Base-by-base conservation (phyloP, 768 basidiomycete genomes). In the Lactarius hatsudake region DNA sequence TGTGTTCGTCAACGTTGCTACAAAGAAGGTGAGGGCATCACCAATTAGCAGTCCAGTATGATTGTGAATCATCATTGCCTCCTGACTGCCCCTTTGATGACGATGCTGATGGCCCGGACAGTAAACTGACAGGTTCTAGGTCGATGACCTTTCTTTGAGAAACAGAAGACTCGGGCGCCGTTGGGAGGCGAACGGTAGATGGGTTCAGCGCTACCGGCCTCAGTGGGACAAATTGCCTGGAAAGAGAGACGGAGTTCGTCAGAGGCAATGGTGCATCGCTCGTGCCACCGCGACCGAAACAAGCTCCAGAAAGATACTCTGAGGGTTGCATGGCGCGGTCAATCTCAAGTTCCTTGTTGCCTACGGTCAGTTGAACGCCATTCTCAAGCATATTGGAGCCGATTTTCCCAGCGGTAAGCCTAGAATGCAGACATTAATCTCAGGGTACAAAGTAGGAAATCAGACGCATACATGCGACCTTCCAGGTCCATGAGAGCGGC, bases 41-140 rank as follows among this genome's bases (percentile, higher is more conserved):
- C 90, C 90, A 90, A 72, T 88, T 88, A 18, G 83, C 90, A 12
- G 84, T 83, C 89, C 90, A 92, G 72, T 81, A 83, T 18, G 80
- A 79, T 51, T 79, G 74, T 20, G 30, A 26, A 2, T 56, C 42
- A 18, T 63, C 71, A 60, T 70, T 55, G 26, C 69, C 67, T 13
- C 55, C 67, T 23, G 66, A 51, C 34, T 40, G 54, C 63, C 20
- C 32, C 63, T 63, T 45, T 69, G 64, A 60, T 67, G 68, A 62
- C 20, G 18, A 20, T 20, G 17, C 43, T 23, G 26, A 17, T 48
- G 53, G 43, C 15, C 18, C 59, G 1, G 72, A 65, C 2, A 72
- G 48, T 20, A 74, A 40, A 43, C 53, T 71, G 28, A 84, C 77
- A 38, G 83, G 79, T 63, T 80, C 80, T 15, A 83, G 70, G 20